A percentile compares a stretch with the other conserved stretches of the same genome.
Evolutionary conservation across 176 grass and related monocot species (phyloP).

Genomic region (Sorghum bicolor): DNA sequence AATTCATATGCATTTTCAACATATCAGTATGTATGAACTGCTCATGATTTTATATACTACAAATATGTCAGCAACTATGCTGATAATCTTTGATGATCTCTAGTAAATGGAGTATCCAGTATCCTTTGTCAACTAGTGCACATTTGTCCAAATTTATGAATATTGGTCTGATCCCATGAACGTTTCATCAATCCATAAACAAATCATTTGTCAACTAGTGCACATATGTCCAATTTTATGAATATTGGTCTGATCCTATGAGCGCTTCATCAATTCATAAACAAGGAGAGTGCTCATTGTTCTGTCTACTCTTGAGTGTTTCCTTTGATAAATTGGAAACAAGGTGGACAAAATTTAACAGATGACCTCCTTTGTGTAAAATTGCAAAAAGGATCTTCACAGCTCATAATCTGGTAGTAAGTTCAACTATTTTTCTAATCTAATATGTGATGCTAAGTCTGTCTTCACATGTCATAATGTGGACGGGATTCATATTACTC

Average conservation of each 20-base stretch:
- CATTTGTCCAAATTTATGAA: neutral
- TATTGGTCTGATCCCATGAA: neutral
- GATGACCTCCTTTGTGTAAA: neutral
- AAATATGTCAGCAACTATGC: neutral
- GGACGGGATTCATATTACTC: neutral
- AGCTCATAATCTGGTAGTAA: neutral
- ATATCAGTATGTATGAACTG: neutral
- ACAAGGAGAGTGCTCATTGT: neutral
- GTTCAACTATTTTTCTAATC: neutral
- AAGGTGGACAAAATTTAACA: neutral
- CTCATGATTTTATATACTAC: neutral
- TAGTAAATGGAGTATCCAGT: neutral
- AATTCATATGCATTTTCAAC: conserved; percentile 12
- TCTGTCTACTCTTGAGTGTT: neutral
- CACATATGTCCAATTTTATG: neutral
- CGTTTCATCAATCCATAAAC: neutral
- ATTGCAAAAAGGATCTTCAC: neutral
- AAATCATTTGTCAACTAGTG: neutral
- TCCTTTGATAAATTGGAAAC: conserved; percentile 16
- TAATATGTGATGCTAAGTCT: neutral
- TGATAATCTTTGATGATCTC: neutral
- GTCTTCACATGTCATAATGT: neutral
- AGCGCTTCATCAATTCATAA: neutral
- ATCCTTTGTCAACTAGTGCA: neutral
- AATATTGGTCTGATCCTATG: neutral